Percentiles rank a stretch among this genome's conserved stretches.
These are phyloP conservation scores for Aureobasidium sp. DNA, from an alignment of 2,329 filamentous ascomycete genomes.

Conservation along the genomic window DNA sequence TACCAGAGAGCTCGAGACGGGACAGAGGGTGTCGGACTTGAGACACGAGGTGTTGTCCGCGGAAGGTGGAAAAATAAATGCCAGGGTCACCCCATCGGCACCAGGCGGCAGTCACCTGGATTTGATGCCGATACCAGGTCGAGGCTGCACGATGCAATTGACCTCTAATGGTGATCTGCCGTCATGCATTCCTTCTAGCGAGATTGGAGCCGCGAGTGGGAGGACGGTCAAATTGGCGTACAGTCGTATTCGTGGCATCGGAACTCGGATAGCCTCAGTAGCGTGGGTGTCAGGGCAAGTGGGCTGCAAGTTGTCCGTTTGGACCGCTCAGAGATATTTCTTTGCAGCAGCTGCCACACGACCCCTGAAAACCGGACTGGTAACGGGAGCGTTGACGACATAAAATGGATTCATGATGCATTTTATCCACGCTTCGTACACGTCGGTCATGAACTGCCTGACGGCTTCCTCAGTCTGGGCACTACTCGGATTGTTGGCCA, in stretches of 20 bases:
- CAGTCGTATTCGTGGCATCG: neutral
- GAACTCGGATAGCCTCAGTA: neutral
- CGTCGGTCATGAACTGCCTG: constrained; percentile 86
- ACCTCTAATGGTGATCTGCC: neutral
- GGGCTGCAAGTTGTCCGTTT: neutral
- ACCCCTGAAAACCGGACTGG: constrained; percentile 76
- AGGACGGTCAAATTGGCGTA: neutral
- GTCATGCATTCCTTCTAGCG: neutral
- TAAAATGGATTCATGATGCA: constrained; percentile 97
- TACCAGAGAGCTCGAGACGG: neutral
- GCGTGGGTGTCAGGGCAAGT: neutral
- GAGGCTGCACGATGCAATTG: neutral
- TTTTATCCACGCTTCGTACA: constrained; percentile 96
- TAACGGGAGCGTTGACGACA: constrained; percentile 72
- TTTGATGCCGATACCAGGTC: neutral
- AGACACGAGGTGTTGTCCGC: neutral
- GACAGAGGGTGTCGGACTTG: neutral
- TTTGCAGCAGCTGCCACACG: constrained; percentile 81
- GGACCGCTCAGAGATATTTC: constrained; percentile 66
- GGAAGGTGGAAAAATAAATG: neutral
- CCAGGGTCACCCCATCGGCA: neutral
- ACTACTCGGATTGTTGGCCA: constrained; percentile 65
- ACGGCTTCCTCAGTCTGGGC: constrained; percentile 93
- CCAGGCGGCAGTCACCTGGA: neutral
- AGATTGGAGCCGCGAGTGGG: neutral